Conservation (phyloP, 345 rosid species). For the Eucalyptus pauciflora region DNA sequence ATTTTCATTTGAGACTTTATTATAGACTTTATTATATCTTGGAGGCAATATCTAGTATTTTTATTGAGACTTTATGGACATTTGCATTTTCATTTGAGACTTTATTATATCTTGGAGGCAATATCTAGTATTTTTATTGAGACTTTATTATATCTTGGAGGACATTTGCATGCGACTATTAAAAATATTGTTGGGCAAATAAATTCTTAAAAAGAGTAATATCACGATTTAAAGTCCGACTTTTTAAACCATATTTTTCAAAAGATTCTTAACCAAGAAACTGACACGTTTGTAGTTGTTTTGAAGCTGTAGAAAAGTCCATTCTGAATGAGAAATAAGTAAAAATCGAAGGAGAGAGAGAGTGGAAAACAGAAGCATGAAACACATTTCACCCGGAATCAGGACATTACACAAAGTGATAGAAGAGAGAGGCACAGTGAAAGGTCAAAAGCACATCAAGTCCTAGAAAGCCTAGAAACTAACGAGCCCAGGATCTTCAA, state of each 20-base stretch:
- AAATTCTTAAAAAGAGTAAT: fast-evolving
- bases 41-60: too few relatives aligned
- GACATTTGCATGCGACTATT: fast-evolving
- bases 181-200: too few relatives aligned
- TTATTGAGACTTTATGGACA: too few relatives aligned
- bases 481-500: background rate
- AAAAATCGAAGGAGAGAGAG: background rate
- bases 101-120: too few relatives aligned
- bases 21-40: too few relatives aligned
- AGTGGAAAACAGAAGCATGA: background rate
- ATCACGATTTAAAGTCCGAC: fast-evolving
- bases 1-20: fast-evolving
- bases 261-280: background rate
- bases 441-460: background rate
- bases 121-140: too few relatives aligned
- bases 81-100: fast-evolving
- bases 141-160: fast-evolving
- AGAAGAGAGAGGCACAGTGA: background rate
- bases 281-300: background rate
- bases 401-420: background rate
- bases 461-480: background rate
- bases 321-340: background rate
- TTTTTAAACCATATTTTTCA: too few relatives aligned
- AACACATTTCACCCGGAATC: background rate
- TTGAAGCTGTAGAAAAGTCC: background rate